Conservation (phyloP, 129 eudicot genomes). For the Dittrichia graveolens region DNA sequence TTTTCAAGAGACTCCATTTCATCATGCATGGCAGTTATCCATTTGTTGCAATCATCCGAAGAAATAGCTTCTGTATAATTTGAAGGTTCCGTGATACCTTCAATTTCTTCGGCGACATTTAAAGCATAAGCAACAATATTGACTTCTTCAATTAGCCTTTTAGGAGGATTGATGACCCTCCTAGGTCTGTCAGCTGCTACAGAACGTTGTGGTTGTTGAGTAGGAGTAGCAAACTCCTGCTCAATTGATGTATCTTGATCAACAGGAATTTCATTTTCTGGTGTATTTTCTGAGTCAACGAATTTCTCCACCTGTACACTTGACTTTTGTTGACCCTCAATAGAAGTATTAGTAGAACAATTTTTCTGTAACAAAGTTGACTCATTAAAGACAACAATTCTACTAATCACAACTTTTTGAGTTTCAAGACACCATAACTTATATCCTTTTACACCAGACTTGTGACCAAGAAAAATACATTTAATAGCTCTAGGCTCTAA, state of each 20-base stretch:
- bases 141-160: slow-evolving; percentile 5
- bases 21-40: no score
- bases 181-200: slow-evolving; percentile 2
- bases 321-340: background rate
- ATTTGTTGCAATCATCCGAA: no score
- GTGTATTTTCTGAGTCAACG: background rate
- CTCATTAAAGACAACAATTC: slow-evolving; percentile 10
- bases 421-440: slow-evolving; percentile 21
- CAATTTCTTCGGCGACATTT: background rate
- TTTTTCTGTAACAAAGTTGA: background rate
- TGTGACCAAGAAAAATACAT: slow-evolving; percentile 29
- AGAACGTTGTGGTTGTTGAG: slow-evolving; percentile 16
- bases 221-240: background rate
- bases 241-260: background rate
- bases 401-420: background rate
- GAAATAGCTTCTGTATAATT: no score
- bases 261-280: background rate
- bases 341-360: slow-evolving; percentile 7
- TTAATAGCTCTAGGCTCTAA: slow-evolving; percentile 27
- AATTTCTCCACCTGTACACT: slow-evolving; percentile 18
- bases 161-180: background rate
- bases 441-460: slow-evolving; percentile 26
- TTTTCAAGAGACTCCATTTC: no score
- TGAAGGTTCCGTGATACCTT: no score
- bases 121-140: slow-evolving; percentile 5